Evolutionary conservation across 2,329 filamentous ascomycete species (phyloP), one percentile per base, ranked within the genome.

Genomic region (Pseudogymnoascus sp.): DNA sequence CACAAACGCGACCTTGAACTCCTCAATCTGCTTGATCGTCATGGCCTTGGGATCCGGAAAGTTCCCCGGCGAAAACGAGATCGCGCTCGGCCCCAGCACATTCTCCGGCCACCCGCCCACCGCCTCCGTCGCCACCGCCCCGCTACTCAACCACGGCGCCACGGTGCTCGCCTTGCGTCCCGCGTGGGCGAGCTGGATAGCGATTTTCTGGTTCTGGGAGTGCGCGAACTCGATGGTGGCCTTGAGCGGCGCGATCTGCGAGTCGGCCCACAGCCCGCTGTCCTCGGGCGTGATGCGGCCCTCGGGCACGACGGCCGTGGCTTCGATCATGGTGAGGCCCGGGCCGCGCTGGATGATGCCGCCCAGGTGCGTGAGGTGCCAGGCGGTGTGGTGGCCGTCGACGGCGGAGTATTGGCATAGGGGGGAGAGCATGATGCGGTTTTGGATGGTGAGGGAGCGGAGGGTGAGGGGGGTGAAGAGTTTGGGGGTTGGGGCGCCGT

Each of bases 221-320:
- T 95, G 91, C 2, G 88, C 84, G 66, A 92, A 95, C 65, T 95
- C 89, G 37, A 87, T 83, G 52, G 93, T 82, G 64, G 83, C 82
- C 71, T 81, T 83, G 63, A 95, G 76, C 0, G 87, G 86, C 66
- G 82, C 86, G 64, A 92, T 87, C 73, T 97, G 92, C 35, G 82
- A 85, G 73, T 96, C 92, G 65, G 88, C 81, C 92, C 92, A 97
- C 6, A 97, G 76, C 0, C 92, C 91, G 11, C 78, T 76, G 72
- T 93, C 90, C 72, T 92, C 81, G 1, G 91, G 91, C 0, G 89
- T 89, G 77, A 96, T 96, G 62, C 92, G 84, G 29, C 92, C 92
- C 68, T 92, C 85, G 5, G 90, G 76, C 8, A 83, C 79, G 0
- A 96, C 89, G 33, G 86, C 80, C 0, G 90, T 92, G 26, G 92